Base-by-base conservation (phyloP, 1,284 basidiomycete species). In the Cystobasidium pallidum region DNA sequence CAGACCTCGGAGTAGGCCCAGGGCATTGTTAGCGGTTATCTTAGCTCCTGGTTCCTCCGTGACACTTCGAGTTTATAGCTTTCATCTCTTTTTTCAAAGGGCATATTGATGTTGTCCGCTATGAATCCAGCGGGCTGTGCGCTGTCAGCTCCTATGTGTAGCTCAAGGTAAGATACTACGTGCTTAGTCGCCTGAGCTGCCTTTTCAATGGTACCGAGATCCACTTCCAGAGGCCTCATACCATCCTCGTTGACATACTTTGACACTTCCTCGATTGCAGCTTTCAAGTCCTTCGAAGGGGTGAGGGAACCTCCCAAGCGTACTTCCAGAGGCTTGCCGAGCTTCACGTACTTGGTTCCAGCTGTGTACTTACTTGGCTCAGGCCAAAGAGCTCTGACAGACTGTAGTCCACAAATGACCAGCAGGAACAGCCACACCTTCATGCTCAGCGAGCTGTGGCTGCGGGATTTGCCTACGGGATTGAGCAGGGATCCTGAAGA, bases 1-100 rank as follows among this genome's bases (percentile, higher is more conserved):
- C 74, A 95, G 81, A 0, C 91, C 94, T 65, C 93, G 84, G 70
- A 88, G 86, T 15, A 93, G 81, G 0, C 92, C 92, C 24, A 95
- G 81, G 0, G 90, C 86, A 43, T 89, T 88, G 73, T 86, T 87
- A 2, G 92, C 89, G 0, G 80, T 83, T 58, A 95, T 81, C 13
- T 28, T 17, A 19, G 77, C 55, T 0, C 83, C 83, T 0, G 76
- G 82, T 3, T 17, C 21, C 1, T 30, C 11, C 10, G 28, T 10
- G 10, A 34, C 19, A 7, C 55, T 66, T 66, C 34, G 43, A 94
- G 82, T 0, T 81, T 82, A 78, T 94, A 94, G 24, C 82, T 83
- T 81, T 94, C 91, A 73, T 84, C 85, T 34, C 88, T 84, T 1
- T 80, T 81, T 21, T 83, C 86, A 8, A 89, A 79, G 1, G 84